Evolutionary conservation across 139 green algal species (phyloP), one percentile per base, ranked within the genome.

Genomic region (Klebsormidium nitens): DNA sequence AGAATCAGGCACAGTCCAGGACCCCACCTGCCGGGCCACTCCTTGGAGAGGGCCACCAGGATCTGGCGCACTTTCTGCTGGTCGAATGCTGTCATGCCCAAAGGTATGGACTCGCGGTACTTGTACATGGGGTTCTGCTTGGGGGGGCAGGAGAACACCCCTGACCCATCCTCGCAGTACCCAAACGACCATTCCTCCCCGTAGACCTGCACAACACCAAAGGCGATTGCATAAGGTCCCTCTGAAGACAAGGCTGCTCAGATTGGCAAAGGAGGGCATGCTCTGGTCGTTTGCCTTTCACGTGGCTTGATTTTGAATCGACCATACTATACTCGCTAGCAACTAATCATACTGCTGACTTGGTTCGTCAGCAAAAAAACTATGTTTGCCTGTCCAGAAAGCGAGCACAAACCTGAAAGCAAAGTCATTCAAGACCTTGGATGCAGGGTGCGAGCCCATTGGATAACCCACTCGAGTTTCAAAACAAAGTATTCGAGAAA

Each of bases 151-250:
- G 42, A 35, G 81, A 91, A 93, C 40, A 86, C 85, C 2, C 87
- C 87, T 1, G 75, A 82, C n/a, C 87, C 87, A 1, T 19, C n/a
- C 19, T 90, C 84, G 64, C 82, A 87, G 49, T 76, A 92, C 0
- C 87, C 87, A 74, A 86, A 92, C 29, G 80, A 88, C 75, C 81
- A 91, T 69, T 91, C 87, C 2, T 83, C 48, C 0, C 79, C 78
- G 36, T 83, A 75, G 1, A 78, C 42, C 71, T 78, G 71, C 6
- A 50, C 3, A 28, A 34, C 4, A 49, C 19, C 65, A 6, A 31
- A 5, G 29, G 44, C 17, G 8, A 32, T 59, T n/a, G 36, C 8
- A 17, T 28, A 19, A 36, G n/a, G 38, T 19, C 52, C 0, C 23
- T 19, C 52, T 29, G 14, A 34, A 68, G 17, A 36, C 6, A 6